Evolutionary conservation across 768 basidiomycete genomes (phyloP).

Genomic region (Lactarius quietus): DNA sequence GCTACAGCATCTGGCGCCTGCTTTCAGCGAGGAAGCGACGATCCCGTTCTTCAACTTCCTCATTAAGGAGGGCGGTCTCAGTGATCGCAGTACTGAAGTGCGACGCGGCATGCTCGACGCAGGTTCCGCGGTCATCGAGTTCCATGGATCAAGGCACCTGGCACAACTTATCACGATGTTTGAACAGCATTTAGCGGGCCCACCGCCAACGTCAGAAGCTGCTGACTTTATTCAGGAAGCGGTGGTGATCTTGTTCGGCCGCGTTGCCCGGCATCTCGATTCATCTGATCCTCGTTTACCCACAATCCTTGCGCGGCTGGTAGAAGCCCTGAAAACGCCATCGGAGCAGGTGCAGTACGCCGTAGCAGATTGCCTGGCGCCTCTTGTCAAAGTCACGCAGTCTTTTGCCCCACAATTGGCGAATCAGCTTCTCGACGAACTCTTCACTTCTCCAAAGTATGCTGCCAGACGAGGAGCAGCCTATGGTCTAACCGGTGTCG

Average conservation of each 20-base stretch:
- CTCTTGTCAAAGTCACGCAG: constrained; percentile 71
- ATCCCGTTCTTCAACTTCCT: constrained; percentile 79
- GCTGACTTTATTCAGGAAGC: constrained; percentile 92
- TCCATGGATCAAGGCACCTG: constrained; percentile 70
- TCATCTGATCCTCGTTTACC: constrained; percentile 74
- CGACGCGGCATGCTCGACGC: constrained; percentile 86
- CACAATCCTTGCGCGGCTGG: constrained; percentile 74
- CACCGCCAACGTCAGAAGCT: constrained; percentile 55
- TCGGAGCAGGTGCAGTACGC: constrained; percentile 96
- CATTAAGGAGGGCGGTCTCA: constrained; percentile 80
- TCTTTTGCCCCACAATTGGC: constrained; percentile 60
- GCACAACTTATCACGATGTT: constrained; percentile 76
- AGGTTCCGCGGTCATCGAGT: constrained; percentile 76
- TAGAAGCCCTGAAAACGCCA: constrained; percentile 89
- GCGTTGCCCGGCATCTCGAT: constrained; percentile 85
- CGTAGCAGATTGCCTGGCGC: constrained; percentile 91
- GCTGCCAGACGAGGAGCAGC: constrained; percentile 95
- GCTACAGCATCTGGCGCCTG: constrained; percentile 64
- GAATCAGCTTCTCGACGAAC: constrained; percentile 69
- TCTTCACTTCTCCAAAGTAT: constrained; percentile 80
- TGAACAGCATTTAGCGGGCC: constrained; percentile 62
- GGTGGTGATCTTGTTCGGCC: constrained; percentile 90
- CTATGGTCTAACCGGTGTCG: constrained; percentile 89
- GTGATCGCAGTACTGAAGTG: constrained; percentile 78
- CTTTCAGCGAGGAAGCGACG: constrained; percentile 59